Conservation (phyloP, 495 filamentous ascomycete genomes). For the Hypoxylon rickii region DNA sequence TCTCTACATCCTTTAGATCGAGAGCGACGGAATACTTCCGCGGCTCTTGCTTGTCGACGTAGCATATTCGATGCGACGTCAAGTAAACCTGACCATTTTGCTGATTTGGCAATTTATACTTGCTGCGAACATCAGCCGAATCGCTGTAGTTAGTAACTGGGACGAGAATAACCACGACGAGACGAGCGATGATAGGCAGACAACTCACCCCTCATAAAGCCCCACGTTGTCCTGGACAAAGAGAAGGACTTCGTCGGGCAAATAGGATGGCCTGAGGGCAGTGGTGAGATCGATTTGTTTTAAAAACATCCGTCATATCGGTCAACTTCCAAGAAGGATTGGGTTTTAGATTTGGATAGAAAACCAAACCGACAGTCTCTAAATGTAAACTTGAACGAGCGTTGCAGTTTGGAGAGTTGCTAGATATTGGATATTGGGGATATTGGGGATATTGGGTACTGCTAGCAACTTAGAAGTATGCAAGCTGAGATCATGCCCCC, state of each 20-base stretch:
- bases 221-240: constrained; percentile 98
- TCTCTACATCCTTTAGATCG: constrained; percentile 88
- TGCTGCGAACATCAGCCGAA: constrained; percentile 56
- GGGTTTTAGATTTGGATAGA: background rate
- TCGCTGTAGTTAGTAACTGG: constrained; percentile 24
- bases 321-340: constrained; percentile 3
- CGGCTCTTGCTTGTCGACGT: constrained; percentile 88
- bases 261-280: constrained; percentile 85
- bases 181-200: background rate
- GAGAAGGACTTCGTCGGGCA: constrained; percentile 86
- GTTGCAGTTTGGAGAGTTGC: no score
- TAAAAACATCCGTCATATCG: constrained; percentile 86
- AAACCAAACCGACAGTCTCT: background rate
- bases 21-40: constrained; percentile 83
- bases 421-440: background rate
- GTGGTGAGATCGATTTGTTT: constrained; percentile 93
- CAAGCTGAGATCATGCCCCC: no score
- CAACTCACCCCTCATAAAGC: constrained; percentile 90
- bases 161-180: background rate
- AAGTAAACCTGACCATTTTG: constrained; percentile 97
- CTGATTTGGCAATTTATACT: constrained; percentile 90
- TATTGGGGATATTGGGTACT: no score
- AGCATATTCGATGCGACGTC: constrained; percentile 92
- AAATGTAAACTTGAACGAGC: no score
- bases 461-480: no score